phyloP scores from a whole-genome alignment of 176 grass and related monocot species.

The Calamus simplicifolius region DNA sequence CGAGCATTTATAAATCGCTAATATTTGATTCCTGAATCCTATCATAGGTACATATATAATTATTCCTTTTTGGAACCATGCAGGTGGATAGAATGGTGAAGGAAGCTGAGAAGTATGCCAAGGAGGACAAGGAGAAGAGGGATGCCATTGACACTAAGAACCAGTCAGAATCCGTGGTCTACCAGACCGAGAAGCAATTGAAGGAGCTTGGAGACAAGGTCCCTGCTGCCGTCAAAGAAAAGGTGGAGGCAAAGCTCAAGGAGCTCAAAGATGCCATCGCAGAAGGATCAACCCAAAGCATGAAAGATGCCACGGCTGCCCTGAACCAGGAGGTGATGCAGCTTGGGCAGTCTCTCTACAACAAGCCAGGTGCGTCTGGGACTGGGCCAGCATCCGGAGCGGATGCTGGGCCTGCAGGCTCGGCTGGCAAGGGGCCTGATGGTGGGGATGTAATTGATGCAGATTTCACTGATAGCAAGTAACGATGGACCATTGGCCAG shows the following conservation, averaged over 20 bases:
- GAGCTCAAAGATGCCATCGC: constrained; percentile 5
- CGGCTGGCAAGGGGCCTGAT: not conserved
- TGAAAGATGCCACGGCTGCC: constrained; percentile 11
- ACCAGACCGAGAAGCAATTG: constrained; percentile 12
- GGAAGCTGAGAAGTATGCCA: constrained; percentile 11
- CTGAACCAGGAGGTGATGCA: constrained; percentile 20
- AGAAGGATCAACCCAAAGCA: not conserved
- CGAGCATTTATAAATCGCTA: no score
- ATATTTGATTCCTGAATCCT: no score
- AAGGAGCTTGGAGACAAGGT: constrained; percentile 12
- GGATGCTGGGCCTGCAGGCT: not conserved
- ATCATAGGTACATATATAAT: no score
- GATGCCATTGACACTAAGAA: constrained; percentile 10
- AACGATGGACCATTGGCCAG: not conserved
- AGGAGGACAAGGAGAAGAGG: constrained; percentile 14
- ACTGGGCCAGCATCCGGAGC: not conserved
- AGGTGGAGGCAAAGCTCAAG: constrained; percentile 3
- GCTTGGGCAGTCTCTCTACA: constrained; percentile 11
- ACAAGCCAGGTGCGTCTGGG: not conserved
- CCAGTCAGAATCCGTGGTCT: constrained; percentile 1
- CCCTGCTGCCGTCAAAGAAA: constrained; percentile 1
- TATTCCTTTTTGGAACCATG: not conserved
- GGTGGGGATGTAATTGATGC: constrained; percentile 1
- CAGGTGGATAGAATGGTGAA: constrained; percentile 13
- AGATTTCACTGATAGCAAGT: constrained; percentile 5